Base-by-base conservation (phyloP, 2,329 filamentous ascomycete species). In the Lanzia echinophila region DNA sequence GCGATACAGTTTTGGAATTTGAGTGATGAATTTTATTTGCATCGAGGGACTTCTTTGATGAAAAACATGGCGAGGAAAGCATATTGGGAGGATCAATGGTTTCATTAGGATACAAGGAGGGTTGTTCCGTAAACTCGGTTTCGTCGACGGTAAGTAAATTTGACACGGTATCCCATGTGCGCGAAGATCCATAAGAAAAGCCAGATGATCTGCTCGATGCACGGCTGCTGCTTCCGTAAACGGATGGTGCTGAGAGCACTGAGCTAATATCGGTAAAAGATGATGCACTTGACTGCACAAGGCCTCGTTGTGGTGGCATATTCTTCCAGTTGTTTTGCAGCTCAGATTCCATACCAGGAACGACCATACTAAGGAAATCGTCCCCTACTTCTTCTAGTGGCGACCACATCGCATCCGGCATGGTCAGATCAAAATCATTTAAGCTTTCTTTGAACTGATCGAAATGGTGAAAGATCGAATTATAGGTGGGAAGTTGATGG, bases 131-230 rank as follows among this genome's bases (percentile, higher is more conserved):
- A 41, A 10, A 22, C 3, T 4, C 31, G 38, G 36, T 2, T 10
- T 54, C 45, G 7, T 44, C 17, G 1, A 54, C 36, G 11, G 51
- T 43, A 32, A 33, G 43, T 17, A 59, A 11, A 1, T 56, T 60
- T 20, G 60, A 61, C 15, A 53, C 47, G 12, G 55, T 53, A 17
- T 58, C 58, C 53, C 59, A 58, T 11, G 60, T 58, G 42, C 49
- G 45, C 36, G 57, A 56, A 1, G 57, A 62, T 10, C 47, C 48
- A 31, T 48, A 52, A 19, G 52, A 50, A 11, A 54, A 38, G 24
- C 15, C 47, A 12, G 58, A 60, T 11, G 57, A 55, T 44, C 59
- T 56, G 20, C 34, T 28, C 12, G 53, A 34, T 6, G 22, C 20
- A 42, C n/a, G n/a, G n/a, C 43, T 6, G 11, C 8, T 39, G 31